A percentile compares a stretch with the other conserved stretches of the same genome.
These are phyloP conservation scores for Rhododendron ferrugineum DNA, from an alignment of 148 eudicot species.

Conservation along the genomic window DNA sequence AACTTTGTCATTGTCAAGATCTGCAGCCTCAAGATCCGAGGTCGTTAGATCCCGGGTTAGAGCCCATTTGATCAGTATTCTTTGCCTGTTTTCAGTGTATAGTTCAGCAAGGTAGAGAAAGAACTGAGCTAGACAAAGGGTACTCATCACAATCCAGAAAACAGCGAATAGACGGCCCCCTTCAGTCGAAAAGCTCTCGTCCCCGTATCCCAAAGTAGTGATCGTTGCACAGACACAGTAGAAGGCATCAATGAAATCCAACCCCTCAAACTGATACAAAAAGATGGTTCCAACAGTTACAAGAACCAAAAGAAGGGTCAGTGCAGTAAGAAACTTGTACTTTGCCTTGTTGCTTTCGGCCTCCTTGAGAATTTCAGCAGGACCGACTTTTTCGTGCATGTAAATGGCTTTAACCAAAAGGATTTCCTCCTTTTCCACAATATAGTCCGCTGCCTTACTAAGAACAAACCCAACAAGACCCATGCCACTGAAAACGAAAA, in stretches of 20 bases:
- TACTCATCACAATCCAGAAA: conserved; percentile 67
- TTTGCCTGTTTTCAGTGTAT: conserved; percentile 53
- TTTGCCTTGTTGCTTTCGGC: conserved; percentile 44
- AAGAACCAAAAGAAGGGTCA: conserved; percentile 33
- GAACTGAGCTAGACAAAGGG: conserved; percentile 71
- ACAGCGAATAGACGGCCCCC: conserved; percentile 67
- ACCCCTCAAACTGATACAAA: conserved; percentile 34
- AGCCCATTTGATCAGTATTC: conserved; percentile 40
- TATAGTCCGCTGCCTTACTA: conserved; percentile 61
- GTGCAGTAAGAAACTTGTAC: conserved; percentile 43
- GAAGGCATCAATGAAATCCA: conserved; percentile 49
- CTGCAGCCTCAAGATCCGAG: conserved; percentile 68
- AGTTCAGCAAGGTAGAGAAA: conserved; percentile 58
- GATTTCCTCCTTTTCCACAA: conserved; percentile 54
- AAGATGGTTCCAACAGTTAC: conserved; percentile 36
- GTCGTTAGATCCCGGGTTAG: conserved; percentile 47
- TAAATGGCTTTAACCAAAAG: conserved; percentile 49
- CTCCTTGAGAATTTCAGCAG: conserved; percentile 39
- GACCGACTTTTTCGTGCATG: conserved; percentile 28
- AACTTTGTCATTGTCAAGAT: conserved; percentile 60
- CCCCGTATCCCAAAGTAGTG: conserved; percentile 76
- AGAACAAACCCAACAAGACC: conserved; percentile 58
- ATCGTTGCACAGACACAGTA: conserved; percentile 79
- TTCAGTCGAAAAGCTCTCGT: conserved; percentile 55
- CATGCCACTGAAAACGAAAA: conserved; percentile 62